Percentiles rank a stretch among this genome's conserved stretches.
Conservation (phyloP, 768 basidiomycete species). For the Tricholoma sp. region DNA sequence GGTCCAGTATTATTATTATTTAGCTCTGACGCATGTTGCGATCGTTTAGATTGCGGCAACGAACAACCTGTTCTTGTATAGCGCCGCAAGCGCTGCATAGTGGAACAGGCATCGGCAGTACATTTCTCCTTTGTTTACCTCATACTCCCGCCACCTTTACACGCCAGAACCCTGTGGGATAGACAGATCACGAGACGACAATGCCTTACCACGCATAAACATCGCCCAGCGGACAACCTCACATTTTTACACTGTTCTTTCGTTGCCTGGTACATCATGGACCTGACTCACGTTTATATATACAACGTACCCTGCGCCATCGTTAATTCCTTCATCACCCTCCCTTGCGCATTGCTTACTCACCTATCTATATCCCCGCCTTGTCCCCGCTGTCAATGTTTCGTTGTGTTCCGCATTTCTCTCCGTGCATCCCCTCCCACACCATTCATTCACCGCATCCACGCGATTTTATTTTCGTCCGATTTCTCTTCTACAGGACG, state of each 20-base stretch:
- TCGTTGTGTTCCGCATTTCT: background rate
- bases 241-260: background rate
- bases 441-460: background rate
- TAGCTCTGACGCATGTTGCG: background rate
- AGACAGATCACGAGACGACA: conserved; percentile 17
- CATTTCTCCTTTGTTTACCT: conserved; percentile 11
- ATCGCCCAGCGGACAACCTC: conserved; percentile 1
- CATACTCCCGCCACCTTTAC: conserved; percentile 3
- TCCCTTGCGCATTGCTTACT: conserved; percentile 1
- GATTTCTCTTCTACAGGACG: background rate
- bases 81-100: conserved; percentile 68
- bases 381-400: conserved; percentile 1
- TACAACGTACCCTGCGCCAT: conserved; percentile 1
- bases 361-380: conserved; percentile 2
- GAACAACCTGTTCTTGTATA: conserved; percentile 91
- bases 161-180: conserved; percentile 10
- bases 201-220: conserved; percentile 15
- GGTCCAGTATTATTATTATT: background rate
- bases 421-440: background rate
- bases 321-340: background rate
- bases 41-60: conserved; percentile 82
- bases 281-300: conserved; percentile 1
- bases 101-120: conserved; percentile 15
- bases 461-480: conserved; percentile 2
- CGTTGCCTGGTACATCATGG: background rate